Conservation (phyloP, 805 yeast genomes). For the Ogataea paradorogensis region DNA sequence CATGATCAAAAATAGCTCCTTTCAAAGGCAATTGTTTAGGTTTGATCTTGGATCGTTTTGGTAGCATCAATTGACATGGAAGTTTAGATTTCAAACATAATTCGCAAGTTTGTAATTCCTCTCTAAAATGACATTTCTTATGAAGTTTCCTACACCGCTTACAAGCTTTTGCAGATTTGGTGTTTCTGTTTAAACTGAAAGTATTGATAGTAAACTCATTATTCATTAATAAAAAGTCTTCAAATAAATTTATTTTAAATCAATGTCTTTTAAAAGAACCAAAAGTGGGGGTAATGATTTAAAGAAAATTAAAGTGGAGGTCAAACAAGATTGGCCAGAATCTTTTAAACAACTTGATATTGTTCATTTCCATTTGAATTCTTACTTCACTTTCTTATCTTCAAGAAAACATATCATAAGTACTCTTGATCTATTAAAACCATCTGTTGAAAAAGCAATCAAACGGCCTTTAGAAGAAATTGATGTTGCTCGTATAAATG, state of each 20-base stretch:
- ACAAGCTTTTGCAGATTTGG: conserved; percentile 25
- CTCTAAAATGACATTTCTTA: conserved; percentile 20
- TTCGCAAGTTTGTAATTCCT: conserved; percentile 12
- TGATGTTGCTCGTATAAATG: conserved; percentile 65
- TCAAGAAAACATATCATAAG: conserved; percentile 60
- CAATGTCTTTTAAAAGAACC: too few relatives aligned
- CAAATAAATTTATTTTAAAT: conserved; percentile 1
- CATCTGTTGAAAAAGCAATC: conserved; percentile 50
- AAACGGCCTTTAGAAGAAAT: conserved; percentile 40
- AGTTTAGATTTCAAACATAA: conserved; percentile 14
- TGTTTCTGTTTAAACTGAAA: conserved; percentile 16
- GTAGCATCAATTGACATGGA: conserved; percentile 7
- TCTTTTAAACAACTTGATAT: conserved; percentile 40
- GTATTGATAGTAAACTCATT: conserved; percentile 14
- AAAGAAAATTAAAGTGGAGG: conserved; percentile 3
- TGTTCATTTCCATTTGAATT: conserved; percentile 52
- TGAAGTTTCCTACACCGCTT: conserved; percentile 26
- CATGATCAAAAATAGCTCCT: conserved; percentile 19
- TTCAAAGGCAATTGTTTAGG: background rate
- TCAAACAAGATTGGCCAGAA: conserved; percentile 27
- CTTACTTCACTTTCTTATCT: conserved; percentile 60
- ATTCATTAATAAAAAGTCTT: conserved; percentile 2
- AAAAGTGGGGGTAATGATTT: conserved; percentile 3
- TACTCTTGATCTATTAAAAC: conserved; percentile 50
- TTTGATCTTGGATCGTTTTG: background rate